Base-by-base conservation (phyloP, 768 basidiomycete genomes). In the Strobilomyces confusus region DNA sequence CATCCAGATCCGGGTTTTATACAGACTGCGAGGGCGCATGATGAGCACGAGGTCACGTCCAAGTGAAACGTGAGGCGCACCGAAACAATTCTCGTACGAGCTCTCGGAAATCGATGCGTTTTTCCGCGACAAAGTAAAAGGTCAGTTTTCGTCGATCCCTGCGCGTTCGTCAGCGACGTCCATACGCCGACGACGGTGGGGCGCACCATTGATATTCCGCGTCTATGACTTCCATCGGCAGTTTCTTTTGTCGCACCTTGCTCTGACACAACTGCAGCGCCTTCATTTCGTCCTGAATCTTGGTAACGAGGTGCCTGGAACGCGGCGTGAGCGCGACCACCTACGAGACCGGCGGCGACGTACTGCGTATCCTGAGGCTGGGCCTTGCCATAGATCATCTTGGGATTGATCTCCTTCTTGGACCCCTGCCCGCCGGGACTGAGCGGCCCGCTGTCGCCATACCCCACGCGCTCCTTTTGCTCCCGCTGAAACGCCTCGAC, bases 141-240 rank as follows among this genome's bases (percentile, higher is more conserved):
- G 95, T 98, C 57, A 99, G 73, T 75, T 98, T 98, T 69, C 94
- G 90, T 54, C 95, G 89, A 72, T 99, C 95, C 92, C 92, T 94
- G 61, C 20, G 46, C 14, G 1, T 23, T n/a, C 48, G 13, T 58
- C n/a, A 44, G 49, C 14, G 32, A 26, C 26, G 9, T 19, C 20
- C 29, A 17, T 14, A 22, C 20, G 19, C 9, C 12, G 4, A 14
- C 15, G 14, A 17, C 29, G 30, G 32, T 14, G 19, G 8, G 32
- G 12, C 44, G 26, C 52, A 94, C 94, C 94, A 98, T 67, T 99
- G 95, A 74, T 95, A 99, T 72, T 98, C 95, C 30, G 95, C 95
- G 70, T 98, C 95, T 45, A 97, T 86, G 54, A 99, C 94, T 71
- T 98, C 92, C 95, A 99, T 99, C 17, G 94, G 94, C 65, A 98